Evolutionary conservation across 192 early-diverging fungal genomes (phyloP).

Genomic region (Geosiphon pyriformis): DNA sequence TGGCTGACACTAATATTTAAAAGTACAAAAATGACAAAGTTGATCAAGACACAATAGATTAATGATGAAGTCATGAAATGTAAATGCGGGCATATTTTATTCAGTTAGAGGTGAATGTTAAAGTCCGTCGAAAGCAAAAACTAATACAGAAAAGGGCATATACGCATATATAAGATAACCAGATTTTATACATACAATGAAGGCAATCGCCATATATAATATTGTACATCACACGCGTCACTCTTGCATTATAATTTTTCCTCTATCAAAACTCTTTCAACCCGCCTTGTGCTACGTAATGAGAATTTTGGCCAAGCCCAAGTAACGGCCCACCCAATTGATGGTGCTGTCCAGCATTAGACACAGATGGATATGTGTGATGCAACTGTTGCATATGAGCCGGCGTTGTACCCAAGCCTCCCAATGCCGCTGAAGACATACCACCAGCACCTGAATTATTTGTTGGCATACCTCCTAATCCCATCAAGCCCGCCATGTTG

Average conservation of each 20-base stretch:
- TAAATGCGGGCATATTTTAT: too few relatives aligned
- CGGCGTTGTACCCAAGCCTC: conserved; percentile 9
- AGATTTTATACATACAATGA: conserved; percentile 3
- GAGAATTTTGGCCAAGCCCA: background rate
- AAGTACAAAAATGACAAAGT: too few relatives aligned
- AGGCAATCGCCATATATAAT: background rate
- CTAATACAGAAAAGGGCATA: too few relatives aligned
- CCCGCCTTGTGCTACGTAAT: conserved; percentile 9
- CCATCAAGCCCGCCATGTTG: conserved; percentile 18
- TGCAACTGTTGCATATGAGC: conserved; percentile 11
- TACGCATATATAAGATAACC: too few relatives aligned
- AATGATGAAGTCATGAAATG: too few relatives aligned
- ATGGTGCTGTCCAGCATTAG: conserved; percentile 10
- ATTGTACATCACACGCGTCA: background rate
- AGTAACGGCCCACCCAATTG: conserved; percentile 10
- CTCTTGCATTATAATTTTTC: background rate
- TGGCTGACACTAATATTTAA: too few relatives aligned
- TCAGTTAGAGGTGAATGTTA: too few relatives aligned
- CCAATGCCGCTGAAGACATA: background rate
- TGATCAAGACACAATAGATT: too few relatives aligned
- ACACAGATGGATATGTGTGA: background rate
- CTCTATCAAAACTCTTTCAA: conserved; percentile 12
- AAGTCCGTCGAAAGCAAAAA: too few relatives aligned
- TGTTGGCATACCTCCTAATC: background rate
- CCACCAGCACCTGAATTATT: background rate